phyloP scores from a whole-genome alignment of 306 rosid species.

The Ormosia emarginata region DNA sequence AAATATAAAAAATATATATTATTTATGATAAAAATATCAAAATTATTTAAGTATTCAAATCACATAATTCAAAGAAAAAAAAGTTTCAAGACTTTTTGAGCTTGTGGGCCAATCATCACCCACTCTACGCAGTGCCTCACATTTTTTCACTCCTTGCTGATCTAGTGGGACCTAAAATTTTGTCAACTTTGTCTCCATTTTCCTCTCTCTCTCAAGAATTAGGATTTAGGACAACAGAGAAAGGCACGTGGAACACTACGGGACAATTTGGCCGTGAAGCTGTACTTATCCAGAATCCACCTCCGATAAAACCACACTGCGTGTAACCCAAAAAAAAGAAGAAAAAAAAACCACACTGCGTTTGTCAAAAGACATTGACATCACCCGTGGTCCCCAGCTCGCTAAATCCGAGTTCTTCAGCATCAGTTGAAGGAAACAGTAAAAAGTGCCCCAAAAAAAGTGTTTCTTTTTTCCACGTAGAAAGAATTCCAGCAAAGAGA shows the following conservation, averaged over 20 bases:
- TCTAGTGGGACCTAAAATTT: constrained; percentile 19
- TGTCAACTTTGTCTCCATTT: background rate
- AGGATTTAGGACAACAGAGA: background rate
- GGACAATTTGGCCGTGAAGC: background rate
- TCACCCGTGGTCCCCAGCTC: background rate
- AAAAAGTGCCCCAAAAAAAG: background rate
- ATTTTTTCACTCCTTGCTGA: background rate
- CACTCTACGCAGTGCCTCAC: background rate
- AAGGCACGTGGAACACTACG: constrained; percentile 33
- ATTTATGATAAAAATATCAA: no score
- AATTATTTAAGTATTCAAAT: no score
- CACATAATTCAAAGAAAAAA: no score
- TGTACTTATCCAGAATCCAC: background rate
- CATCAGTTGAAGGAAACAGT: background rate
- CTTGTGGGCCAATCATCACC: background rate
- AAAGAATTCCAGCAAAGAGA: background rate
- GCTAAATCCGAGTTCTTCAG: background rate
- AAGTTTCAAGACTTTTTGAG: background rate
- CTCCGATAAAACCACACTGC: constrained; percentile 6
- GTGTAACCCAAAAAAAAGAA: no score
- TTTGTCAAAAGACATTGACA: constrained; percentile 49
- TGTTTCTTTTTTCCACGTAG: background rate
- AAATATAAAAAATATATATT: no score
- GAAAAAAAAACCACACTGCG: background rate
- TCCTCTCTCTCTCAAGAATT: background rate